These are phyloP conservation scores for Cryptococcus sp. DNA, from an alignment of 1,284 basidiomycete genomes.

Conservation along the genomic window DNA sequence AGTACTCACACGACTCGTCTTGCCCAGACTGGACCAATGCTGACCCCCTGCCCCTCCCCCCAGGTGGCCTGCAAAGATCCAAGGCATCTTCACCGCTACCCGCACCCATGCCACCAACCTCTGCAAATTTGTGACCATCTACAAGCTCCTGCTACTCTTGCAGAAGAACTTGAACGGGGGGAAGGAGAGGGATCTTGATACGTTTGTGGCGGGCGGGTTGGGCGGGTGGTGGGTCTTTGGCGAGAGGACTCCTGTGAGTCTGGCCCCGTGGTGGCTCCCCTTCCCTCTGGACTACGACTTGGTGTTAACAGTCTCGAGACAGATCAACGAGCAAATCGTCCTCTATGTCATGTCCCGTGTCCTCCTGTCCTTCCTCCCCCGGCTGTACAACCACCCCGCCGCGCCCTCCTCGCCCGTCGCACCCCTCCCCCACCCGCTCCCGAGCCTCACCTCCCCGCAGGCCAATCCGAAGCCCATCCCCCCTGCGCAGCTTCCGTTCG, in stretches of 20 bases:
- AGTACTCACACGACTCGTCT: conserved; percentile 45
- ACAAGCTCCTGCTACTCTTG: conserved; percentile 79
- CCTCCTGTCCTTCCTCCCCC: conserved; percentile 79
- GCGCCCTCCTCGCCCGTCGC: conserved; percentile 38
- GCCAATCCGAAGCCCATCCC: conserved; percentile 63
- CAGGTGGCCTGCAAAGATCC: conserved; percentile 43
- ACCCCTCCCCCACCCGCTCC: conserved; percentile 41
- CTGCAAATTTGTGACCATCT: conserved; percentile 87
- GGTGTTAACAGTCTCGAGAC: neutral
- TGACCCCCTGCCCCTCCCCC: neutral
- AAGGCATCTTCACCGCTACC: conserved; percentile 78
- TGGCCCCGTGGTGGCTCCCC: neutral
- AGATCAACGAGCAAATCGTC: conserved; percentile 98
- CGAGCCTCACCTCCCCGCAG: conserved; percentile 35
- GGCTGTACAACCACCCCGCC: conserved; percentile 50
- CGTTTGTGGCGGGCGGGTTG: conserved; percentile 88
- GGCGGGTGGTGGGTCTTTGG: conserved; percentile 94
- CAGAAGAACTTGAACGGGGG: conserved; percentile 77
- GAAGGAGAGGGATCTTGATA: conserved; percentile 74
- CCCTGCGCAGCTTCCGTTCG: conserved; percentile 76
- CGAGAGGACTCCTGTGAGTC: conserved; percentile 72
- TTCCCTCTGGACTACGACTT: neutral
- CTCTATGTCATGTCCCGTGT: conserved; percentile 90
- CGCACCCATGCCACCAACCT: conserved; percentile 66
- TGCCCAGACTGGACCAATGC: neutral